Conservation (phyloP, 257 asterid species). For the Buddleja alternifolia region DNA sequence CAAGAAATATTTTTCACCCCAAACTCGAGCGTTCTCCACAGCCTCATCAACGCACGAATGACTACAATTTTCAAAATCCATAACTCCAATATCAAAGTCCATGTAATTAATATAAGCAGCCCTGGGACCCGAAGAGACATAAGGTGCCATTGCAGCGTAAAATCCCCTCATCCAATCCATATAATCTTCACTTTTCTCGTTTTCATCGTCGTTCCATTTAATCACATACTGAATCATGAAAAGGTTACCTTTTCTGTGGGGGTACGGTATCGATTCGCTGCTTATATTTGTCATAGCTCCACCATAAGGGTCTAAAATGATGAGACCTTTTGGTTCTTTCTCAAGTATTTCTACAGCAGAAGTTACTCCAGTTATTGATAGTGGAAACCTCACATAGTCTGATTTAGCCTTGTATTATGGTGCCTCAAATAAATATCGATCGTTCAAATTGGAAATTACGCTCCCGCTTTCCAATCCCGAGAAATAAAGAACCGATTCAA, state of each 20-base stretch:
- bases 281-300: background rate
- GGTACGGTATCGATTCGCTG: background rate
- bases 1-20: too few relatives aligned
- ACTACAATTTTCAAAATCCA: too few relatives aligned
- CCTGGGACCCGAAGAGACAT: background rate
- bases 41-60: too few relatives aligned
- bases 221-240: background rate
- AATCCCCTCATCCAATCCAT: slow-evolving; percentile 2
- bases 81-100: slow-evolving; percentile 3
- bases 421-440: background rate
- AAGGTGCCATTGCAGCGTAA: background rate
- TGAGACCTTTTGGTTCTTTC: background rate
- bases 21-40: too few relatives aligned
- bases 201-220: background rate
- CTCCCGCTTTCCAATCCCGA: background rate
- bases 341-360: background rate
- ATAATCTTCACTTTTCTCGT: background rate
- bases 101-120: background rate
- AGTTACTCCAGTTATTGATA: background rate
- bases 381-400: background rate
- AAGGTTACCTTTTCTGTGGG: background rate
- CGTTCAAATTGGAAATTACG: background rate
- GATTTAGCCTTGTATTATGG: background rate
- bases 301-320: background rate
- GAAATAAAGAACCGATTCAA: slow-evolving; percentile 1